Conservation (phyloP, 2,329 filamentous ascomycete genomes). For the Ophiocordyceps camponoti-leonardi region DNA sequence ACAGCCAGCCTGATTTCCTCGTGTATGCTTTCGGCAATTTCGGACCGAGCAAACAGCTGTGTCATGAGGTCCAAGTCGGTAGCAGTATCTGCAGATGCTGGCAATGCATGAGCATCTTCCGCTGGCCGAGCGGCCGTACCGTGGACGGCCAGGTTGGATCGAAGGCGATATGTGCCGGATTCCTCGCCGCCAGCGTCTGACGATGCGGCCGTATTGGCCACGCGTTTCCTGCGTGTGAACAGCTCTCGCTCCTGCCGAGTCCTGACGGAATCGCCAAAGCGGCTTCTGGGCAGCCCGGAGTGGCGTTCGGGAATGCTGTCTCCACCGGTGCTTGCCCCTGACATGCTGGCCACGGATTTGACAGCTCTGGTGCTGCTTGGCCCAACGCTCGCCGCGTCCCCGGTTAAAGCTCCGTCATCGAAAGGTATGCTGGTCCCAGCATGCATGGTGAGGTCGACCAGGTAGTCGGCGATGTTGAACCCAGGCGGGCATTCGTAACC, state of each 20-base stretch:
- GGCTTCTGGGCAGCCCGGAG: slow-evolving; percentile 44
- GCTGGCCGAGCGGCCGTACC: slow-evolving; percentile 37
- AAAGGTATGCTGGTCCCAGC: slow-evolving; percentile 43
- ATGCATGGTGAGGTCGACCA: slow-evolving; percentile 97
- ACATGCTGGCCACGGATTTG: slow-evolving; percentile 78
- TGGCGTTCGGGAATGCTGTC: slow-evolving; percentile 42
- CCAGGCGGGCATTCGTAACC: slow-evolving; percentile 89
- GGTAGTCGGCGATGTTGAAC: slow-evolving; percentile 97
- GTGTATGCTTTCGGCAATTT: slow-evolving; percentile 55
- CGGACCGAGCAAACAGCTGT: slow-evolving; percentile 56
- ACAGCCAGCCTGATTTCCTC: slow-evolving; percentile 66
- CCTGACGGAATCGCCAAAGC: slow-evolving; percentile 65
- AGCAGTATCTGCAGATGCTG: slow-evolving; percentile 38
- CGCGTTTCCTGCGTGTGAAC: slow-evolving; percentile 60
- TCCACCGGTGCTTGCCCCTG: slow-evolving; percentile 56
- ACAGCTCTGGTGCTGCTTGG: slow-evolving; percentile 77
- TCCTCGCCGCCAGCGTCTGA: slow-evolving; percentile 37
- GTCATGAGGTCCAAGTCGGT: slow-evolving; percentile 76
- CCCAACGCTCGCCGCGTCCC: slow-evolving; percentile 49
- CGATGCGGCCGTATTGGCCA: slow-evolving; percentile 44
- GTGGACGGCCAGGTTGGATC: slow-evolving; percentile 21
- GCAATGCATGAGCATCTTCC: slow-evolving; percentile 53
- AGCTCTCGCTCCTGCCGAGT: slow-evolving; percentile 79
- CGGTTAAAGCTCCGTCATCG: slow-evolving; percentile 34
- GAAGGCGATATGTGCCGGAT: slow-evolving; percentile 31